Base-by-base conservation (phyloP, 495 filamentous ascomycete species). In the Lindgomyces ingoldianus region DNA sequence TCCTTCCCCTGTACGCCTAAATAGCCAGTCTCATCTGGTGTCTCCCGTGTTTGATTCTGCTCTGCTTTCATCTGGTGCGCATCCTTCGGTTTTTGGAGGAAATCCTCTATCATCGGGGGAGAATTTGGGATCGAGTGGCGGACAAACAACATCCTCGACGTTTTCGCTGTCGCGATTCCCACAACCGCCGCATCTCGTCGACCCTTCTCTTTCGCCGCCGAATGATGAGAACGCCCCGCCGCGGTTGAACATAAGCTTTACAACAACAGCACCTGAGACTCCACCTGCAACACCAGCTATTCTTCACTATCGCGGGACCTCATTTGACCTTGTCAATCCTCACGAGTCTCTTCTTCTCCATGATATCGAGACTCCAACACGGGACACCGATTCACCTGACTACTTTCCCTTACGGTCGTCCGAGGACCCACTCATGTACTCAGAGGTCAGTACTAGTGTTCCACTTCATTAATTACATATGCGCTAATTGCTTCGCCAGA, bases 271-370 rank as follows among this genome's bases (percentile, higher is more conserved):
- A 24, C 65, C 62, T 19, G 69, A 48, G 11, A 68, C 65, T 1
- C 65, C 69, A 10, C 65, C 69, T 10, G 69, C 65, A 14, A 68
- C 69, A 18, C 65, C 66, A 29, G 66, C 70, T 9, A 51, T 69
- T 16, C 26, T 74, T 27, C 70, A 74, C 47, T 73, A 67, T 54
- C 60, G 72, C 24, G 72, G 70, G 21, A 55, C 66, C 4, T 74
- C 72, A 1, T 74, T 74, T 45, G 72, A 74, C 41, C 53, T 74
- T 3, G 65, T 74, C 44, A 74, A 74, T 48, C 72, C 72, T 0
- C 72, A 73, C 59, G 39, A 67, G 2, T 74, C 72, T 3, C 63
- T 74, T 9, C 21, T 54, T 24, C 36, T 70, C 18, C 59, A 64
- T 41, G 55, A 70, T 42, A 67, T 74, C 41, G 70, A 64, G 19